Evolutionary conservation across 2,329 filamentous ascomycete genomes (phyloP), one percentile per base, ranked within the genome.

Genomic region (Fusarium longipes): DNA sequence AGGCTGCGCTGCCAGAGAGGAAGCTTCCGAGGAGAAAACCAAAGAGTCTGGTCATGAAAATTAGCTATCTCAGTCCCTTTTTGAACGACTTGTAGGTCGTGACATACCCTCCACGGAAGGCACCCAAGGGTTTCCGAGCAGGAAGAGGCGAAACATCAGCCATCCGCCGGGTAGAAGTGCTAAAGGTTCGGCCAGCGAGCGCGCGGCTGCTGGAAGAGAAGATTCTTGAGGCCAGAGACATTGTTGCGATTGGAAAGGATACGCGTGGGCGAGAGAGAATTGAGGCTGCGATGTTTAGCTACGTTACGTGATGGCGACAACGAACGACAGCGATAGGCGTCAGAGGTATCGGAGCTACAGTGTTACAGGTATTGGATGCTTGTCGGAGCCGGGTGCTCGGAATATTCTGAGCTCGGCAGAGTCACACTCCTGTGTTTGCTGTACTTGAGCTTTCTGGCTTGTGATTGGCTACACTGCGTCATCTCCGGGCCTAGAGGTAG

Each of bases 11-110:
- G 74, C 93, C 93, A 42, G 94, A 90, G 51, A 93, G 83, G 44
- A 91, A 90, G 65, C 91, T 89, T 70, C 95, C 95, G 67, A 96
- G 84, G 49, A 98, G 89, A 84, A 98, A 98, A 51, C 95, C 95
- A 74, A 97, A 93, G 62, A 97, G 82, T 59, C 95, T 97, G 73
- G 57, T 63, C 30, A 24, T 36, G n/a, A 51, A 45, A 14, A 47
- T 70, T 24, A 69, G 67, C 29, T 44, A 64, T 45, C 30, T 22
- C n/a, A 24, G 30, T 48, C 32, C 17, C 17, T 20, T 35, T 5
- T 29, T 11, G 27, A 24, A 24, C 17, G 36, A 25, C 33, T 44
- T 29, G 3, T 45, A 22, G 8, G 11, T 24, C 30, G 30, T 38
- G 14, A 81, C 86, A 76, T 73, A 88, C 86, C 86, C 86, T 80